Percentiles rank a stretch among this genome's conserved stretches.
Conservation (phyloP, 2,329 filamentous ascomycete genomes). For the Nannizziopsis arthrosporioides region DNA sequence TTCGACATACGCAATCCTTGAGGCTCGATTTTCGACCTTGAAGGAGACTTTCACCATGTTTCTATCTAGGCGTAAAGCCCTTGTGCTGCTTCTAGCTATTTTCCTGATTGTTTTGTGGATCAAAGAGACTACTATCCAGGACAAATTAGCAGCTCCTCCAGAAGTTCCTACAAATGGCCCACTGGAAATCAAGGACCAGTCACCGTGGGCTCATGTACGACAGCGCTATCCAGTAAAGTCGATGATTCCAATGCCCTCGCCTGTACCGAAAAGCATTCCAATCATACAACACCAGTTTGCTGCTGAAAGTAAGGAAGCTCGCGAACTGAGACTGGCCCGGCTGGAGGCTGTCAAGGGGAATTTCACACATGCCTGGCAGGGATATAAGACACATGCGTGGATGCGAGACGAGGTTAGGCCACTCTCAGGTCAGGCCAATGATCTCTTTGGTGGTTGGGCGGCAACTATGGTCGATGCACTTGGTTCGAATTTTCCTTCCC, state of each 20-base stretch:
- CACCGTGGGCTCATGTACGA: conserved; percentile 23
- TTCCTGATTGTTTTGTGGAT: neutral
- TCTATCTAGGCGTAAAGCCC: conserved; percentile 27
- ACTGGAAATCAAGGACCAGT: neutral
- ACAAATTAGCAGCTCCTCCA: neutral
- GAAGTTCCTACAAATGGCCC: too few species aligned
- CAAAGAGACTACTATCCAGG: neutral
- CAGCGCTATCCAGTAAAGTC: conserved; percentile 18
- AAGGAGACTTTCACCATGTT: neutral
- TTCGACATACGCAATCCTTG: neutral
- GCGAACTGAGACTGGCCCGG: conserved; percentile 25
- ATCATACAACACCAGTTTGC: conserved; percentile 22
- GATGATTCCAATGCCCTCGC: conserved; percentile 18
- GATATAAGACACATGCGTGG: conserved; percentile 54
- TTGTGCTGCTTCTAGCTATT: conserved; percentile 27
- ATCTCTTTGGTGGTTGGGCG: conserved; percentile 53
- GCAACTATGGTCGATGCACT: conserved; percentile 48
- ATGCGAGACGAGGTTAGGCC: conserved; percentile 48
- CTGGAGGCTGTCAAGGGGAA: conserved; percentile 39
- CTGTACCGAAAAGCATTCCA: conserved; percentile 18
- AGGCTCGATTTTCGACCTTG: too few species aligned
- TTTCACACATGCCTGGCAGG: conserved; percentile 47
- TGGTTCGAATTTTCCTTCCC: neutral
- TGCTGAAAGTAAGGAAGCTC: conserved; percentile 25
- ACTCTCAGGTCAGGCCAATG: conserved; percentile 40